Conservation (phyloP, 1,139 yeast genomes). For the Blastobotrys buckinghamii region DNA sequence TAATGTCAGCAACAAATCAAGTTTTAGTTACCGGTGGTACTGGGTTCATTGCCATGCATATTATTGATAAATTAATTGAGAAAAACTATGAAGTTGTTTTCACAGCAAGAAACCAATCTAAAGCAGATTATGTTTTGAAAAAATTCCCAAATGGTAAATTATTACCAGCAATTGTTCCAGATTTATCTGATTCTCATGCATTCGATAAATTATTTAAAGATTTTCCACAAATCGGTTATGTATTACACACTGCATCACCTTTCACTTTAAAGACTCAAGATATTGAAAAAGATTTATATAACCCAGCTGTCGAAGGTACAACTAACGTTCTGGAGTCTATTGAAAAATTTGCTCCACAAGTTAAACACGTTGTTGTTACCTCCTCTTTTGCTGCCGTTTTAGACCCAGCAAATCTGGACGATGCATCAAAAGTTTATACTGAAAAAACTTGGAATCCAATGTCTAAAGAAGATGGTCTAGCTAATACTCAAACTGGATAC, state of each 20-base stretch:
- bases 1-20: no score
- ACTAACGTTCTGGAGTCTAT: not conserved
- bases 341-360: not conserved
- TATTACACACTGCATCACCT: slow-evolving; percentile 1
- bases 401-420: not conserved
- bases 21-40: slow-evolving; percentile 1
- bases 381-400: not conserved
- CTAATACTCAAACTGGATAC: not conserved
- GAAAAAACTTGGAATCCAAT: not conserved
- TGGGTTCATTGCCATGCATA: not conserved
- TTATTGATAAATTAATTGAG: not conserved
- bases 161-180: not conserved
- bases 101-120: not conserved
- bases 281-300: not conserved
- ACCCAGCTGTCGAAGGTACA: not conserved
- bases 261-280: not conserved
- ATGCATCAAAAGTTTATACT: not conserved
- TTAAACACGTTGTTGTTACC: not conserved
- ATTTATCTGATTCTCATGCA: not conserved
- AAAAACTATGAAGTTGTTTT: not conserved
- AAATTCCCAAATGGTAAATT: not conserved
- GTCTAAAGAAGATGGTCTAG: not conserved
- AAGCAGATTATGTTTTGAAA: not conserved
- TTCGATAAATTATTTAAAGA: not conserved
- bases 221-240: not conserved